Conservation (phyloP, 2,329 filamentous ascomycete genomes). For the Grosmannia penicillata region DNA sequence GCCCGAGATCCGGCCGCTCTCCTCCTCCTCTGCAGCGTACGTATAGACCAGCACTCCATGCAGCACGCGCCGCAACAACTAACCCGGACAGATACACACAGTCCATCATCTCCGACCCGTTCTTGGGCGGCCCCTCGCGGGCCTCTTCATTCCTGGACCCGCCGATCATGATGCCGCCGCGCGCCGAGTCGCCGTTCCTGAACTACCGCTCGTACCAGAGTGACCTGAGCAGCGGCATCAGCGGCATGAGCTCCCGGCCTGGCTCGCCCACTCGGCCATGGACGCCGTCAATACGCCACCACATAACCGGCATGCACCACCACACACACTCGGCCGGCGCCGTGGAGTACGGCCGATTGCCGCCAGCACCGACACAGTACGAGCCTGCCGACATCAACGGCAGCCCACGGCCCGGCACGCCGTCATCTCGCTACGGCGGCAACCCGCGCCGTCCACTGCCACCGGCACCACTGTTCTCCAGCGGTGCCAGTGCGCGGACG, state of each 20-base stretch:
- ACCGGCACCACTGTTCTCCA: slow-evolving; percentile 69
- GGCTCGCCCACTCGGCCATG: slow-evolving; percentile 43
- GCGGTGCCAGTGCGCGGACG: slow-evolving; percentile 18
- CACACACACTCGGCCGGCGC: slow-evolving; percentile 23
- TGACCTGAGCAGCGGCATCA: slow-evolving; percentile 1
- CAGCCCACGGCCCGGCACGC: slow-evolving; percentile 77
- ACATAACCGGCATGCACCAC: neutral
- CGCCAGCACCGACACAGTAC: slow-evolving; percentile 50
- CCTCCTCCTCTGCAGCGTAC: slow-evolving; percentile 16
- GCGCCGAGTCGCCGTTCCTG: slow-evolving; percentile 43
- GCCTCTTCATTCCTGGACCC: slow-evolving; percentile 41
- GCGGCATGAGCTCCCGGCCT: slow-evolving; percentile 3
- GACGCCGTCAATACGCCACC: slow-evolving; percentile 38
- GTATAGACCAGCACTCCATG: neutral
- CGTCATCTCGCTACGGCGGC: slow-evolving; percentile 75
- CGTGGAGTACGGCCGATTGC: slow-evolving; percentile 33
- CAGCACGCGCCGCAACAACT: neutral
- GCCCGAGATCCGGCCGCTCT: slow-evolving; percentile 19
- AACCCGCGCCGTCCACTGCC: slow-evolving; percentile 79
- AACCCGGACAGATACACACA: slow-evolving; percentile 4
- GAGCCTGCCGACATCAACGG: slow-evolving; percentile 84
- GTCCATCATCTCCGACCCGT: slow-evolving; percentile 6
- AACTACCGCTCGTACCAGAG: slow-evolving; percentile 35
- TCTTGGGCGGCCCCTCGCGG: slow-evolving; percentile 18
- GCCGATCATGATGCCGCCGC: slow-evolving; percentile 35